Base-by-base conservation (phyloP, 805 yeast species). In the Candida ortonii region DNA sequence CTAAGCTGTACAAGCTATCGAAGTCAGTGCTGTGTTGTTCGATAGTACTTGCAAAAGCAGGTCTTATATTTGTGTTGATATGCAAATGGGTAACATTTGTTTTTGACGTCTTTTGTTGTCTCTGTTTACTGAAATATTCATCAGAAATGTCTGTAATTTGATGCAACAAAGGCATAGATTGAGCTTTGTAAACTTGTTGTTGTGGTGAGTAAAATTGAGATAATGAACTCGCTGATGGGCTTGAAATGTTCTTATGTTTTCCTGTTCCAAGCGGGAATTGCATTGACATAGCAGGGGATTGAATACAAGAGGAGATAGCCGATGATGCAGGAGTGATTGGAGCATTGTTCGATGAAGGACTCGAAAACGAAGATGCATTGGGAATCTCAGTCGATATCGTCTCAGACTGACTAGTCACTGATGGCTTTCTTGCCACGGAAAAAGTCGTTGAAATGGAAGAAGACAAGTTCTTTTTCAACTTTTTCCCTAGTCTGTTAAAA, bases 101-200 rank as follows among this genome's bases (percentile, higher is more conserved):
- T 22, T 29, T 24, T 22, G 42, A 13, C 23, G 15, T 8, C 11
- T 22, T 28, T 22, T 38, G 29, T 16, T 26, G 28, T 19, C 36
- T 43, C n/a, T 47, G 49, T 22, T 40, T 49, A 23, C 34, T 42
- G 36, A 52, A 52, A 23, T 52, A 52, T 16, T 50, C 53, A 27
- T 52, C 57, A 7, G 52, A 45, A 7, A 52, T 46, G 39, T 52
- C 57, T 5, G 38, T 25, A 5, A 37, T 25, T n/a, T 34, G 42
- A 6, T 36, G 39, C 21, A 26, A 24, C 14, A 26, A 15, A 2
- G 49, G 41, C 38, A 32, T 17, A n/a, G 43, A 33, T 22, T 36
- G 43, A 8, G 45, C 24, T 16, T 39, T 25, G 6, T 17, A 9
- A 16, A 25, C n/a, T 22, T 27, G 32, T 13, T 16, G 16, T 24